A percentile compares a stretch with the other conserved stretches of the same genome.
phyloP scores from a whole-genome alignment of 306 rosid genomes.

The Canavalia gladiata region DNA sequence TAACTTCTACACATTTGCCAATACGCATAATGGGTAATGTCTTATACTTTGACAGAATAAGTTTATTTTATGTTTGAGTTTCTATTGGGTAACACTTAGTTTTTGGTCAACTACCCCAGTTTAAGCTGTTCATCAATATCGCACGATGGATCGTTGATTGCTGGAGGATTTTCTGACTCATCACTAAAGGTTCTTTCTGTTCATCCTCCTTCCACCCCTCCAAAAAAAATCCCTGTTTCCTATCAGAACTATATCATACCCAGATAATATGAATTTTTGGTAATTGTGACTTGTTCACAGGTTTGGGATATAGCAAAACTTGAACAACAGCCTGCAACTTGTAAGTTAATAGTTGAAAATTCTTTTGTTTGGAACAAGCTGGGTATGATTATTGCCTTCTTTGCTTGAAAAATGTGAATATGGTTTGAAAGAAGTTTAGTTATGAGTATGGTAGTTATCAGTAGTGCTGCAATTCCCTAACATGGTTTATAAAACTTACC shows the following conservation, averaged over 20 bases:
- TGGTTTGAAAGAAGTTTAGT: neutral
- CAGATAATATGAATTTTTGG: slow-evolving; percentile 1
- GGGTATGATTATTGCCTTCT: neutral
- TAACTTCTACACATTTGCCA: slow-evolving; percentile 77
- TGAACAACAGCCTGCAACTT: slow-evolving; percentile 65
- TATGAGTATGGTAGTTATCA: neutral
- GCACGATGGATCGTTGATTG: slow-evolving; percentile 80
- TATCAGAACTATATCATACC: slow-evolving; percentile 12
- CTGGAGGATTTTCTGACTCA: slow-evolving; percentile 90
- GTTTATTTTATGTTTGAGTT: slow-evolving; percentile 33
- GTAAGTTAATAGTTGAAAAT: slow-evolving; percentile 58
- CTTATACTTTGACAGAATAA: slow-evolving; percentile 29
- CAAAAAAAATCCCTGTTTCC: neutral
- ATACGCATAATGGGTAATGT: slow-evolving; percentile 73
- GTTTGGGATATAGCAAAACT: slow-evolving; percentile 89
- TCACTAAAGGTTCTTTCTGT: slow-evolving; percentile 65
- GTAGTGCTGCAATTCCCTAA: neutral
- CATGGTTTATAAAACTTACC: neutral
- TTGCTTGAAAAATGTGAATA: slow-evolving; percentile 18
- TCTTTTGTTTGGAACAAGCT: slow-evolving; percentile 21
- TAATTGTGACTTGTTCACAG: slow-evolving; percentile 52
- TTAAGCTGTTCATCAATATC: slow-evolving; percentile 84
- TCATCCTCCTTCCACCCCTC: too few species aligned
- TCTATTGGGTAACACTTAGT: slow-evolving; percentile 39
- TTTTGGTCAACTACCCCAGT: slow-evolving; percentile 52